Conservation (phyloP, 1,284 basidiomycete genomes). For the Polyporus tsugae region DNA sequence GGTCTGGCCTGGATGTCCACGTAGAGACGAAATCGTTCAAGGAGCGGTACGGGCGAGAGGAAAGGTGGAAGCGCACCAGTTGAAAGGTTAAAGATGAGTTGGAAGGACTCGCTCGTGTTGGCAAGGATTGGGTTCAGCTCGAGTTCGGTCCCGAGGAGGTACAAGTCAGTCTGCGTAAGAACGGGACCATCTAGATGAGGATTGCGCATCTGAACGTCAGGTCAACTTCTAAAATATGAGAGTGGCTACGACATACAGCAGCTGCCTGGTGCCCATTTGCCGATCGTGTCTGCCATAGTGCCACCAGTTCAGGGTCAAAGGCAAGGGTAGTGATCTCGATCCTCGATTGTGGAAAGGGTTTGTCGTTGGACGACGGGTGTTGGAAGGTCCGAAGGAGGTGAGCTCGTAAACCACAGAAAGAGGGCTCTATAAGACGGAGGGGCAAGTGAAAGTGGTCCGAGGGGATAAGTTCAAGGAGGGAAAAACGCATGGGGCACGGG, state of each 20-base stretch:
- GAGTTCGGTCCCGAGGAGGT: slow-evolving; percentile 69
- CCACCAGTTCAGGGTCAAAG: background rate
- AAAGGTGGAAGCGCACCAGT: slow-evolving; percentile 53
- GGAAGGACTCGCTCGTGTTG: slow-evolving; percentile 56
- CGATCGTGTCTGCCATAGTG: slow-evolving; percentile 38
- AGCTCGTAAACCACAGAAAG: background rate
- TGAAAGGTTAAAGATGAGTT: slow-evolving; percentile 75
- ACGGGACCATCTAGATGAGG: slow-evolving; percentile 74
- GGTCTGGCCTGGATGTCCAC: slow-evolving; percentile 54
- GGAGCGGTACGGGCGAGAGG: background rate
- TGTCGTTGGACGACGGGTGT: background rate
- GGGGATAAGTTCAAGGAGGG: no score
- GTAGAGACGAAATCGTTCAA: background rate
- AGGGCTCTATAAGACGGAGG: background rate
- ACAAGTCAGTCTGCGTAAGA: slow-evolving; percentile 77
- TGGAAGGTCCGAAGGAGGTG: background rate
- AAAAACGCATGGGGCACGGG: slow-evolving; percentile 4
- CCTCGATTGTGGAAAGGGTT: background rate
- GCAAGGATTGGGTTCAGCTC: slow-evolving; percentile 77
- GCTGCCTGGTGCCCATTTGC: slow-evolving; percentile 42
- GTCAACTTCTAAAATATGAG: background rate
- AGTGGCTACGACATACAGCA: slow-evolving; percentile 35
- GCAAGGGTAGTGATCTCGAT: background rate
- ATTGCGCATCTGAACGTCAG: no score
- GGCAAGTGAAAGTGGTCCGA: slow-evolving; percentile 7